Evolutionary conservation across 2,329 filamentous ascomycete genomes (phyloP).

Genomic region (Colletotrichum falcatum): DNA sequence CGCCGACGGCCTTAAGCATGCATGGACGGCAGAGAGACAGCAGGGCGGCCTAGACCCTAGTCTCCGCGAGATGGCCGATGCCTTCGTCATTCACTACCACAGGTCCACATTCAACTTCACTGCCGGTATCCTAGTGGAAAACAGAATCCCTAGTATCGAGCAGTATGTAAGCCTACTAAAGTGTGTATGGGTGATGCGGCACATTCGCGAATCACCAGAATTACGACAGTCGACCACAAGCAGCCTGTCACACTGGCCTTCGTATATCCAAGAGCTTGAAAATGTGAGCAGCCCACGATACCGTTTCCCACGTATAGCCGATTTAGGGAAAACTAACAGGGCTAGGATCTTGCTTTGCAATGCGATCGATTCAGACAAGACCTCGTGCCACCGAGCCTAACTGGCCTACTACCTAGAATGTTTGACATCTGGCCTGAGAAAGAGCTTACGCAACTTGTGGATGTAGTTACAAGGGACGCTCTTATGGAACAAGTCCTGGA

Average conservation of each 20-base stretch:
- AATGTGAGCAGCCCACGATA: constrained; percentile 44
- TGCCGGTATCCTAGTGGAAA: constrained; percentile 46
- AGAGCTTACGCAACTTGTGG: constrained; percentile 45
- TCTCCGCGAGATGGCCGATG: constrained; percentile 48
- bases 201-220: constrained; percentile 34
- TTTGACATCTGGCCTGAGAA: constrained; percentile 50
- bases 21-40: constrained; percentile 18
- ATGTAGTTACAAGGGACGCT: constrained; percentile 48
- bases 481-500: constrained; percentile 50
- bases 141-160: constrained; percentile 42
- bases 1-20: constrained; percentile 31
- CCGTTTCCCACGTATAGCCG: neutral
- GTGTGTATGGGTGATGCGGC: constrained; percentile 49
- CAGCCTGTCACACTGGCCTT: constrained; percentile 51
- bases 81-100: constrained; percentile 48
- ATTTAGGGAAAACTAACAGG: neutral
- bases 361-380: constrained; percentile 46
- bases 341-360: constrained; percentile 47
- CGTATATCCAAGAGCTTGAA: constrained; percentile 49
- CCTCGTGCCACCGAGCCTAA: constrained; percentile 44
- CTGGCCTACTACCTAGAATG: constrained; percentile 43
- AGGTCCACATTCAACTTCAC: constrained; percentile 44
- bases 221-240: constrained; percentile 31
- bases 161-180: constrained; percentile 51
- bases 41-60: constrained; percentile 10